phyloP scores from a whole-genome alignment of 176 grass and related monocot species.

The Tillandsia fasciculata region DNA sequence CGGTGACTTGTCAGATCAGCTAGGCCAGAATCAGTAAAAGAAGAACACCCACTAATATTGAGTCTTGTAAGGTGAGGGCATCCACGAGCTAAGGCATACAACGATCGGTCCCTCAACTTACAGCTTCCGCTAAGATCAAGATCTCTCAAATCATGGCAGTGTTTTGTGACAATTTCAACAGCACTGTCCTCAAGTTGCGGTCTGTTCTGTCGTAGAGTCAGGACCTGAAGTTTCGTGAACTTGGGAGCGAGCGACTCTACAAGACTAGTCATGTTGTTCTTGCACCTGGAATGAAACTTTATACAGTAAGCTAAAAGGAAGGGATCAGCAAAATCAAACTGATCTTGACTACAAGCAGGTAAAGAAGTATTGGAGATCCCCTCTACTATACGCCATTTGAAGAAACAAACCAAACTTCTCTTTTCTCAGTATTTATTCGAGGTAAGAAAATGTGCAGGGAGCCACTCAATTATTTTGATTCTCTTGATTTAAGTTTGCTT shows the following conservation, averaged over 20 bases:
- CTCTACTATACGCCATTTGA: too few species aligned
- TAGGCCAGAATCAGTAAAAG: constrained; percentile 53
- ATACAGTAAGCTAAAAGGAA: background rate
- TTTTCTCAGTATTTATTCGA: too few species aligned
- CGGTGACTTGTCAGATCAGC: constrained; percentile 45
- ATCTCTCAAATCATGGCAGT: constrained; percentile 56
- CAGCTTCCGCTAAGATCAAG: constrained; percentile 82
- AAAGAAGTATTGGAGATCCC: too few species aligned
- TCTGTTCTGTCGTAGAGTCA: constrained; percentile 58
- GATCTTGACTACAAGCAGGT: too few species aligned
- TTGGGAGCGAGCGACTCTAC: constrained; percentile 52
- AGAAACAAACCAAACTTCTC: too few species aligned
- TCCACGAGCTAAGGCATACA: constrained; percentile 56
- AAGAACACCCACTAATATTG: constrained; percentile 82
- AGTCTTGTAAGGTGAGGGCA: constrained; percentile 58
- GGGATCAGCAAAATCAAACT: too few species aligned
- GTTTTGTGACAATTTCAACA: constrained; percentile 51
- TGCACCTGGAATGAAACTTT: constrained; percentile 43
- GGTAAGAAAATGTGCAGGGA: too few species aligned
- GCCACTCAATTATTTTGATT: too few species aligned
- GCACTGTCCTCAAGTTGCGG: constrained; percentile 77
- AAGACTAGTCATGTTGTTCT: constrained; percentile 66
- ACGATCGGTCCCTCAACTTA: constrained; percentile 49
- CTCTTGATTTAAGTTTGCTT: too few species aligned
- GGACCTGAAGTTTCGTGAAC: constrained; percentile 61